A percentile compares a stretch with the other conserved stretches of the same genome.
Conservation (phyloP, 2,329 filamentous ascomycete species). For the Sarocladium oryzae region DNA sequence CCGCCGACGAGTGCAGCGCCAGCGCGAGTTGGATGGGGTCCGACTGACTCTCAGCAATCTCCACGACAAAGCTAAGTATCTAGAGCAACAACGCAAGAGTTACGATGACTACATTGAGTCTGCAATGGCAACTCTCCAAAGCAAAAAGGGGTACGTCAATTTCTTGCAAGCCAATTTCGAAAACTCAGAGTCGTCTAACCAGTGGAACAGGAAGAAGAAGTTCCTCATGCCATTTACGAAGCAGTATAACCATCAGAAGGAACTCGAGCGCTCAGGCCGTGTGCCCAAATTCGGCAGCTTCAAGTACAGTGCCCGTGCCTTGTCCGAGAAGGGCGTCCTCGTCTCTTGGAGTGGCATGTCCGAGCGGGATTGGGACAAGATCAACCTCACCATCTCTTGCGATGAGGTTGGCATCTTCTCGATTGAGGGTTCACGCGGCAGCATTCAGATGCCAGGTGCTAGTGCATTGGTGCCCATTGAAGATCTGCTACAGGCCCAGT, state of each 20-base stretch:
- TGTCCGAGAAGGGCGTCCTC: slow-evolving; percentile 89
- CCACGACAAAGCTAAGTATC: slow-evolving; percentile 80
- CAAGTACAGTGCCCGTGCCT: slow-evolving; percentile 88
- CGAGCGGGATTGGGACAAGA: slow-evolving; percentile 80
- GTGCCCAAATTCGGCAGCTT: slow-evolving; percentile 96
- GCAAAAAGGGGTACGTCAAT: slow-evolving; percentile 74
- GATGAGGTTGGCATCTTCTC: slow-evolving; percentile 93
- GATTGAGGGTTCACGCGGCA: slow-evolving; percentile 82
- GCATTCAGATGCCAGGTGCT: slow-evolving; percentile 93
- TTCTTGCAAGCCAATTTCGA: too few relatives aligned
- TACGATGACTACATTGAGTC: slow-evolving; percentile 99
- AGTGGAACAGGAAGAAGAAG: slow-evolving; percentile 64
- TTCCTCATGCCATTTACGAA: slow-evolving; percentile 96
- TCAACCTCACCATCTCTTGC: slow-evolving; percentile 89
- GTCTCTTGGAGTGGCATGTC: slow-evolving; percentile 83
- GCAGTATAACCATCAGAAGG: slow-evolving; percentile 97
- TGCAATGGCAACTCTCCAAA: slow-evolving; percentile 93
- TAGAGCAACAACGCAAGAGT: slow-evolving; percentile 91
- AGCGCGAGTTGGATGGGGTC: slow-evolving; percentile 83
- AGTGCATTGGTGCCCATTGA: slow-evolving; percentile 85
- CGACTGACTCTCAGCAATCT: slow-evolving; percentile 67
- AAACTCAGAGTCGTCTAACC: neutral
- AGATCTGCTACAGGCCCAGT: slow-evolving; percentile 91
- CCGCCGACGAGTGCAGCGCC: slow-evolving; percentile 80
- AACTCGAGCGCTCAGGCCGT: slow-evolving; percentile 84